Conservation (phyloP, 345 rosid genomes). For the Lepidium didymum region DNA sequence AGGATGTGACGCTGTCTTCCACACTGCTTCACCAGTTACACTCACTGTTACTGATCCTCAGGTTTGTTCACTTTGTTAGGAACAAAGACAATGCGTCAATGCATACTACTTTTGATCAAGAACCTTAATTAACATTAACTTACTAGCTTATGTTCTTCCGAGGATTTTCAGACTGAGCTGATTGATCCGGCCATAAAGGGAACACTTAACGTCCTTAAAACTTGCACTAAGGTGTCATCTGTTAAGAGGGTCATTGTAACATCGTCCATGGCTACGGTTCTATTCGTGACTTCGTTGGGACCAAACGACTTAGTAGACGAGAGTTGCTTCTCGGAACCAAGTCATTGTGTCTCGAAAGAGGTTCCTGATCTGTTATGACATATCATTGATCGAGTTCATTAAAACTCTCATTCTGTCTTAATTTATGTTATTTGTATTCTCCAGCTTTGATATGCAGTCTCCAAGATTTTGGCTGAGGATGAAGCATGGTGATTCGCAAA, state of each 20-base stretch:
- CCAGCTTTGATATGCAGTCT: conserved; percentile 40
- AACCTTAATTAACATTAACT: background rate
- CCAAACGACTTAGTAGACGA: conserved; percentile 36
- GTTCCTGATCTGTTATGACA: background rate
- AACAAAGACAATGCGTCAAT: background rate
- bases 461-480: too few relatives aligned
- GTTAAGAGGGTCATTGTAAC: conserved; percentile 44
- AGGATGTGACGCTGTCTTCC: conserved; percentile 61
- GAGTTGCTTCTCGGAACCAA: conserved; percentile 36
- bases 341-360: conserved; percentile 9
- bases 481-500: conserved; percentile 37
- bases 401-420: background rate
- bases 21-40: conserved; percentile 45
- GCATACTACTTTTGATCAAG: background rate
- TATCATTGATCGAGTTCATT: background rate
- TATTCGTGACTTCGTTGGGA: conserved; percentile 5
- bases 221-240: conserved; percentile 39
- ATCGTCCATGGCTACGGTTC: conserved; percentile 38
- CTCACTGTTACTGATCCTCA: conserved; percentile 25
- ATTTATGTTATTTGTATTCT: background rate
- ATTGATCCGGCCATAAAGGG: conserved; percentile 49
- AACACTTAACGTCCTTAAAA: conserved; percentile 40
- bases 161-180: conserved; percentile 20
- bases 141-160: background rate
- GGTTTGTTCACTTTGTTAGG: conserved; percentile 25